Evolutionary conservation across 805 yeast species (phyloP).

Genomic region (Candida pseudoglaebosa): DNA sequence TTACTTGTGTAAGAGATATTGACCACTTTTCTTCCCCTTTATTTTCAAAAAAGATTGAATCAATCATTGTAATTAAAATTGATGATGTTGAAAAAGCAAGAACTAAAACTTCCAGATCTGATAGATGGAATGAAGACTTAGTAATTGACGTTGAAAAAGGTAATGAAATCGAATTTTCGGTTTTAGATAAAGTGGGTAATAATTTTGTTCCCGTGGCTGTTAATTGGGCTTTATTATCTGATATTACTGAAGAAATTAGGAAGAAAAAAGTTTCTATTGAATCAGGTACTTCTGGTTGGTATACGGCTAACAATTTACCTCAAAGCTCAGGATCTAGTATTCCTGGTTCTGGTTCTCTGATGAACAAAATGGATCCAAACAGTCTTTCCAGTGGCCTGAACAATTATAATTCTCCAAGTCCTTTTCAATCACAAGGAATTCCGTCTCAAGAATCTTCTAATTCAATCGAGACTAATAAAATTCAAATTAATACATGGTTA

Average conservation of each 20-base stretch:
- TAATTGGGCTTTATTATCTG: constrained; percentile 86
- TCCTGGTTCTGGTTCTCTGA: constrained; percentile 3
- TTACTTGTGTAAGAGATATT: constrained; percentile 78
- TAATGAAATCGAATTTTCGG: constrained; percentile 84
- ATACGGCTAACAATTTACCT: constrained; percentile 63
- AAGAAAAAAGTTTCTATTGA: constrained; percentile 80
- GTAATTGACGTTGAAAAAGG: constrained; percentile 82
- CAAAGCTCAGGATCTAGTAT: constrained; percentile 9
- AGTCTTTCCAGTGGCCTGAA: constrained; percentile 8
- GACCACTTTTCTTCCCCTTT: constrained; percentile 89
- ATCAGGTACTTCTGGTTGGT: constrained; percentile 77
- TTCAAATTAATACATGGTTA: constrained; percentile 77
- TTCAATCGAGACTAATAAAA: constrained; percentile 14
- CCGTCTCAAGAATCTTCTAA: neutral
- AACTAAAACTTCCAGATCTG: constrained; percentile 71
- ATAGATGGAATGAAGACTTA: constrained; percentile 81
- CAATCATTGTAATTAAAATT: constrained; percentile 70
- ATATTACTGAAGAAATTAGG: constrained; percentile 91
- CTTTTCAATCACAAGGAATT: constrained; percentile 2
- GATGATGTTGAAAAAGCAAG: constrained; percentile 84
- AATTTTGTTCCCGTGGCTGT: constrained; percentile 82
- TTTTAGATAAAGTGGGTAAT: constrained; percentile 73
- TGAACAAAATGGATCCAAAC: constrained; percentile 1
- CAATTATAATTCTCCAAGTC: constrained; percentile 1
- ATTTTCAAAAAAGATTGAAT: constrained; percentile 74